Evolutionary conservation across 2,329 filamentous ascomycete genomes (phyloP), one percentile per base, ranked within the genome.

Genomic region (Colletotrichum sublineola): DNA sequence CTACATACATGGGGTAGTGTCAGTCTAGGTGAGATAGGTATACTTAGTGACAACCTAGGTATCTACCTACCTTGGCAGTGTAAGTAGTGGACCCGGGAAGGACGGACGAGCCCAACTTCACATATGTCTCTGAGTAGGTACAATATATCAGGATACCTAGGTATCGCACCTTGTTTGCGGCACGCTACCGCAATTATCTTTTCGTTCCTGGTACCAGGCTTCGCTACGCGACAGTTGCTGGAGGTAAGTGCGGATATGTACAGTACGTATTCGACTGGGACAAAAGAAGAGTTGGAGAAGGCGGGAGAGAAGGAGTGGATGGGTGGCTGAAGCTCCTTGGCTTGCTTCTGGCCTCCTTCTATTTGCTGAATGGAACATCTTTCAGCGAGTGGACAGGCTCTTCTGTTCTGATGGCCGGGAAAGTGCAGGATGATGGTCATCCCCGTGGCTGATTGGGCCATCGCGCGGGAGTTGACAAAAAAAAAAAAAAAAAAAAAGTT

Each of bases 361-460:
- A 63, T 63, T 52, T 50, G 46, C 48, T 50, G 44, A 12, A 46
- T n/a, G 40, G 44, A 42, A 56, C 18, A 53, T 24, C 33, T 14
- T 11, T n/a, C n/a, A 20, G 24, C 42, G 31, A 60, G 42, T 56
- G 53, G 53, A 24, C 20, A 57, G 53, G 20, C 24, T 24, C 12
- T 24, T 38, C 33, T 29, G n/a, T 38, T 20, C 33, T 52, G 46
- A 40, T 29, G 33, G 50, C 40, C 9, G 38, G 31, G 52, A 62
- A 53, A 64, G 24, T 24, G 42, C 42, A 57, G 46, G 60, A 68
- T 64, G 60, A 58, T 52, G 42, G 60, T 29, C 60, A 62, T 42
- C 62, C 50, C 40, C 60, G 58, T 18, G 66, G 58, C 24, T 64
- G 52, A 68, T 68, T 68, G 67, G 60, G 48, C 52, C 60, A 42